phyloP scores from a whole-genome alignment of 2,329 filamentous ascomycete species.

The Orbilia oligospora region DNA sequence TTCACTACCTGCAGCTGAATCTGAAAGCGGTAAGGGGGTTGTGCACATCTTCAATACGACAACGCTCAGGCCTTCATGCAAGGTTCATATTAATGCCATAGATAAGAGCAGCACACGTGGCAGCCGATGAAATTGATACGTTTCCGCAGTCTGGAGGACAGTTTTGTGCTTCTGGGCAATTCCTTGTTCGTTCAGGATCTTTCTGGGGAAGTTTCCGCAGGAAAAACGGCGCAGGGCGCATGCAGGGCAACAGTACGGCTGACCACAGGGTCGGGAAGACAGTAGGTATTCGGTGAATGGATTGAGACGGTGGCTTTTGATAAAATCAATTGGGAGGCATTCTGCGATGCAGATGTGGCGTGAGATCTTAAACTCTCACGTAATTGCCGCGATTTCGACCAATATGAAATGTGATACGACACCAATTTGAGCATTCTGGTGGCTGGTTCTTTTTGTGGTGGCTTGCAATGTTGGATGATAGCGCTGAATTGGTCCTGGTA shows the following conservation, averaged over 20 bases:
- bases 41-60: conserved; percentile 14
- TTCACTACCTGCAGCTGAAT: conserved; percentile 38
- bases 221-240: conserved; percentile 6
- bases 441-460: conserved; percentile 22
- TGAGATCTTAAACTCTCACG: conserved; percentile 29
- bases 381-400: conserved; percentile 40
- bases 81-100: conserved; percentile 41
- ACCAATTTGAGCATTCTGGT: conserved; percentile 12
- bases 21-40: conserved; percentile 26
- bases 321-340: conserved; percentile 36
- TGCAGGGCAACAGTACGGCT: conserved; percentile 25
- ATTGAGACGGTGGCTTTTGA: conserved; percentile 35
- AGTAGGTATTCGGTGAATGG: conserved; percentile 25
- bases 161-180: conserved; percentile 24
- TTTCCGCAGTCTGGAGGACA: conserved; percentile 30
- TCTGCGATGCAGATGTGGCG: conserved; percentile 41
- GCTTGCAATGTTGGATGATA: conserved; percentile 16
- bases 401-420: conserved; percentile 11
- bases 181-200: conserved; percentile 1
- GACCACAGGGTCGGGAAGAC: conserved; percentile 38
- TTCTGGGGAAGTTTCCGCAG: conserved; percentile 25
- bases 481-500: conserved; percentile 2
- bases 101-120: conserved; percentile 51
- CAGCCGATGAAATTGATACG: conserved; percentile 40
- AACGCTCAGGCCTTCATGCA: conserved; percentile 51